Evolutionary conservation across 1,139 yeast species (phyloP).

Genomic region (Pichia sp.): DNA sequence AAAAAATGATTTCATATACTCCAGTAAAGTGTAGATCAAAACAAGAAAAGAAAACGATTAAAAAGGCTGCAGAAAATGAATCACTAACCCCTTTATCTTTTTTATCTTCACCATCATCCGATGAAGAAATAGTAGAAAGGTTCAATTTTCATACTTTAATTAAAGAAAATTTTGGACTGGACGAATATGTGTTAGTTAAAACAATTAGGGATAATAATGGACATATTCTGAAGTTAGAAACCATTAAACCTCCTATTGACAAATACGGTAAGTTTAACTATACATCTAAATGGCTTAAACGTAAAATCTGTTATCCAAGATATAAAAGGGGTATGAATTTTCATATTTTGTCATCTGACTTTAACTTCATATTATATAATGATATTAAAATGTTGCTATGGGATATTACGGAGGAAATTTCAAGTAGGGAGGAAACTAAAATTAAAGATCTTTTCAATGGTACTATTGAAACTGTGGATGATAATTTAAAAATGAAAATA

Average conservation of each 20-base stretch:
- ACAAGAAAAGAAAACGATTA: background rate
- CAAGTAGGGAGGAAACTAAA: slow-evolving; percentile 15
- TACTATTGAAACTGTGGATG: slow-evolving; percentile 3
- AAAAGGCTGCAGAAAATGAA: background rate
- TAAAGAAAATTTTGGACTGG: slow-evolving; percentile 13
- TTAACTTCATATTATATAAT: slow-evolving; percentile 20
- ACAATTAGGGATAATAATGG: slow-evolving; percentile 36
- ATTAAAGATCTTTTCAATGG: background rate
- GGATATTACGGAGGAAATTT: slow-evolving; percentile 21
- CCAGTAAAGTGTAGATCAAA: background rate
- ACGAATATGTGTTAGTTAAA: slow-evolving; percentile 31
- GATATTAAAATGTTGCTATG: slow-evolving; percentile 24
- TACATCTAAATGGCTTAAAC: slow-evolving; percentile 33
- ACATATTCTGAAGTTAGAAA: slow-evolving; percentile 33
- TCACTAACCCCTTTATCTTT: too few relatives aligned
- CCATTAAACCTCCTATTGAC: slow-evolving; percentile 22
- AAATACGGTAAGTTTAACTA: slow-evolving; percentile 14
- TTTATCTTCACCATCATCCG: background rate
- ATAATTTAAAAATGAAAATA: slow-evolving; percentile 12
- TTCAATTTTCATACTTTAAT: slow-evolving; percentile 20
- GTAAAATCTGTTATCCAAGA: slow-evolving; percentile 37
- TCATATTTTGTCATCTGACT: slow-evolving; percentile 26
- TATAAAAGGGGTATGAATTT: slow-evolving; percentile 41
- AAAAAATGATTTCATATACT: slow-evolving; percentile 7
- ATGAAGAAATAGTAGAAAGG: background rate